Evolutionary conservation across 345 rosid genomes (phyloP), one percentile per base, ranked within the genome.

Genomic region (Populus simonii): DNA sequence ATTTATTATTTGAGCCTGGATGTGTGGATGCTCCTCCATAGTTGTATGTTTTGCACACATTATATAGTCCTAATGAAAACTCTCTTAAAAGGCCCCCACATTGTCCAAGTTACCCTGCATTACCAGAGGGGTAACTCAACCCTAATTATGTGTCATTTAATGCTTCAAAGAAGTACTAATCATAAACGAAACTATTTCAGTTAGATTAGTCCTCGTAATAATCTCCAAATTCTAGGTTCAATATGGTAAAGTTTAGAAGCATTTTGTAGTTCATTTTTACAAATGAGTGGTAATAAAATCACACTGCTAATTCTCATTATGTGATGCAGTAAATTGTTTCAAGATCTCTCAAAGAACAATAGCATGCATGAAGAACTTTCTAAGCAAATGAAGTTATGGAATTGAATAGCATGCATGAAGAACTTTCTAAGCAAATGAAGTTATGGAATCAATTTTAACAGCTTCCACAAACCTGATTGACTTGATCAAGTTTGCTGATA

Each of bases 401-500:
- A n/a, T n/a, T n/a, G n/a, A n/a, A n/a, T n/a, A n/a, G n/a, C n/a
- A n/a, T n/a, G n/a, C n/a, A n/a, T n/a, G n/a, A n/a, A n/a, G n/a
- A n/a, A n/a, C n/a, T n/a, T n/a, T n/a, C n/a, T n/a, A n/a, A n/a
- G n/a, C n/a, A n/a, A n/a, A n/a, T n/a, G n/a, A n/a, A n/a, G 17
- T 10, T 10, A 66, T 15, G 22, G 45, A 31, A 33, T 8, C n/a
- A 16, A 51, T 47, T 33, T 29, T 62, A 49, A 39, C 27, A 61
- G 36, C 73, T 41, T 20, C 12, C 29, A 73, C 90, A 75, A 78
- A 95, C 99, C 99, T 93, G 98, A 73, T 95, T 93, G 77, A 95
- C 99, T 92, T 95, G 93, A 86, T 94, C 99, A 65, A 92, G 98
- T 90, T 94, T 94, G 96, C 99, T 92, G 78, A 94, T 94, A 38